Base-by-base conservation (phyloP, 2,329 filamentous ascomycete species). In the Colletotrichum paranaense region DNA sequence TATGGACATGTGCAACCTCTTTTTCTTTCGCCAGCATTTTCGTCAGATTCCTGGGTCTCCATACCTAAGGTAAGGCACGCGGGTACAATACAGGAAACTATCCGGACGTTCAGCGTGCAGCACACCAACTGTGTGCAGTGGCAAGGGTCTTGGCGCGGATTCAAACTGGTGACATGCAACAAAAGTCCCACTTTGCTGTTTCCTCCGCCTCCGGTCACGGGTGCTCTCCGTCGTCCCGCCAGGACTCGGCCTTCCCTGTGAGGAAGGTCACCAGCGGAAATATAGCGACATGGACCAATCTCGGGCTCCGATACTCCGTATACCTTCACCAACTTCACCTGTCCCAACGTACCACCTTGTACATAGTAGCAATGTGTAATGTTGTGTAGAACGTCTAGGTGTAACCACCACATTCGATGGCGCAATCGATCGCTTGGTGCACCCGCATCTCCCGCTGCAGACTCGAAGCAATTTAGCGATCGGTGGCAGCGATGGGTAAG, bases 1-100 rank as follows among this genome's bases (percentile, higher is more conserved):
- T 46, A 55, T 68, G 35, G 52, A 35, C 64, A 52, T 60, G 38
- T 71, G 68, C 55, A 19, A 35, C 69, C 49, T 28, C 69, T n/a
- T 56, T 30, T 22, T 60, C n/a, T 16, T 19, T 8, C 55, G 38
- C 35, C 24, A 62, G 38, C 53, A 30, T 49, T 69, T 69, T 55
- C 59, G 59, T 69, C 66, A 42, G 28, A 56, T 62, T 62, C 32
- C 52, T 56, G 5, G 14, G 5, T 32, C 24, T 19, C 19, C 42
- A n/a, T 49, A 26, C 24, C 24, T 26, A 9, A 46, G 16, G 16
- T 32, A 32, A 32, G 30, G 30, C 9, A 32, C 30, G 30, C 9
- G 30, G 30, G 30, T 46, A n/a, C 19, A 9, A 9, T 2, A 11
- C 42, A 49, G 42, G 42, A 49, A 49, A n/a, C 19, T 42, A 16